Evolutionary conservation across 1,284 basidiomycete species (phyloP).

Genomic region (Prillingera fragicola): DNA sequence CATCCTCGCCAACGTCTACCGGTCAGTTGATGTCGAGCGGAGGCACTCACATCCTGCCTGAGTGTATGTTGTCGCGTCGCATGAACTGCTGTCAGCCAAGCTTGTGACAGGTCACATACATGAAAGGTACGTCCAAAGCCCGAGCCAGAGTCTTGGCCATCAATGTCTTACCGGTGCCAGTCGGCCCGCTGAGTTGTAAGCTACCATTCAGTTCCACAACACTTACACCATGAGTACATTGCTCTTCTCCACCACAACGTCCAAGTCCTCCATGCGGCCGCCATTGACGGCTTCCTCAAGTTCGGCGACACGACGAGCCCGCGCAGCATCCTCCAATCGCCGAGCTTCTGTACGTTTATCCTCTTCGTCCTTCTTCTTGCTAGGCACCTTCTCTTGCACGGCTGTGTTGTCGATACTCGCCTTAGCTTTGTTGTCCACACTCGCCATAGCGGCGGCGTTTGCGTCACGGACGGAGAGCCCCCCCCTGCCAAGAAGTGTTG

Average conservation of each 20-base stretch:
- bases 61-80: slow-evolving; percentile 50
- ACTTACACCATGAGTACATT: slow-evolving; percentile 81
- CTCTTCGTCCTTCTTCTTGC: slow-evolving; percentile 1
- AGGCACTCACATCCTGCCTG: slow-evolving; percentile 48
- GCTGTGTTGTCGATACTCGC: background rate
- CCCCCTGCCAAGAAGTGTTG: slow-evolving; percentile 40
- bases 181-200: slow-evolving; percentile 40
- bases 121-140: slow-evolving; percentile 85
- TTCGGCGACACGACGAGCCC: slow-evolving; percentile 16
- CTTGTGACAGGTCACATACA: slow-evolving; percentile 52
- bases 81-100: slow-evolving; percentile 30
- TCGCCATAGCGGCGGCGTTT: background rate
- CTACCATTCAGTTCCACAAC: background rate
- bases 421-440: slow-evolving; percentile 1
- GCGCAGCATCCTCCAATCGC: slow-evolving; percentile 13
- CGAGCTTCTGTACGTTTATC: slow-evolving; percentile 3
- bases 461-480: background rate
- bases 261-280: slow-evolving; percentile 4
- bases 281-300: slow-evolving; percentile 13
- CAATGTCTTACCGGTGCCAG: slow-evolving; percentile 70
- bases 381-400: background rate
- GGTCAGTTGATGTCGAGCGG: background rate
- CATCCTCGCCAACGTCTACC: slow-evolving; percentile 87
- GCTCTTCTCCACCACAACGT: slow-evolving; percentile 72
- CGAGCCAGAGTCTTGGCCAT: slow-evolving; percentile 77